Base-by-base conservation (phyloP, 2,329 filamentous ascomycete species). In the Venturia oleaginea region DNA sequence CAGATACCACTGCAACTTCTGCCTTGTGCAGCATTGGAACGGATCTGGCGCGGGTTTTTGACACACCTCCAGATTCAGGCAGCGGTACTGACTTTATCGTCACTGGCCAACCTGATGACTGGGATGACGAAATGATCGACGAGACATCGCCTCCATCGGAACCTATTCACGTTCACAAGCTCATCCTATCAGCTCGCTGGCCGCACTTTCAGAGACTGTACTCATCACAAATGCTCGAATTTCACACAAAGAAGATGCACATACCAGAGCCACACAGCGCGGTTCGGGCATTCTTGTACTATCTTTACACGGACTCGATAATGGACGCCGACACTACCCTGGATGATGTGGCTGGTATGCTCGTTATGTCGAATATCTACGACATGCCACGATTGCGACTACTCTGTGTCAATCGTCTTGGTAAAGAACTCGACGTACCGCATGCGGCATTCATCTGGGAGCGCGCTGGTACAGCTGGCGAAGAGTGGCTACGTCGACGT, bases 341-440 rank as follows among this genome's bases (percentile, higher is more conserved):
- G 24, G 85, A 87, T 37, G 92, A 97, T 69, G 92, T 97, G 17
- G 93, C 94, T 0, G 93, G 94, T 10, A 86, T 99, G 75, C 83
- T 99, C 3, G 93, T 99, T 68, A 95, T 99, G 90, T 92, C 92
- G 54, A 97, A 97, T 74, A 90, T 97, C 59, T 99, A 99, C 78
- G 93, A 97, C 72, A 95, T 99, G 79, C 92, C 92, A 1, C 91
- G 94, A 69, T 85, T 99, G 30, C 89, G 93, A 24, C 84, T 96
- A 8, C 82, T 97, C 1, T 97, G 93, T 73, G 90, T 97, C 64
- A 93, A 96, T 73, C 86, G 94, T 10, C 83, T 99, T 3, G 88
- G 90, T 64, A 89, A 91, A 67, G 94, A 99, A 72, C 84, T 99
- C 3, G 93, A 97, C 72, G 89, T 97, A 46, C 91, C 96, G 66